Conservation (phyloP, 495 filamentous ascomycete genomes). For the Lichenothelia convexa region DNA sequence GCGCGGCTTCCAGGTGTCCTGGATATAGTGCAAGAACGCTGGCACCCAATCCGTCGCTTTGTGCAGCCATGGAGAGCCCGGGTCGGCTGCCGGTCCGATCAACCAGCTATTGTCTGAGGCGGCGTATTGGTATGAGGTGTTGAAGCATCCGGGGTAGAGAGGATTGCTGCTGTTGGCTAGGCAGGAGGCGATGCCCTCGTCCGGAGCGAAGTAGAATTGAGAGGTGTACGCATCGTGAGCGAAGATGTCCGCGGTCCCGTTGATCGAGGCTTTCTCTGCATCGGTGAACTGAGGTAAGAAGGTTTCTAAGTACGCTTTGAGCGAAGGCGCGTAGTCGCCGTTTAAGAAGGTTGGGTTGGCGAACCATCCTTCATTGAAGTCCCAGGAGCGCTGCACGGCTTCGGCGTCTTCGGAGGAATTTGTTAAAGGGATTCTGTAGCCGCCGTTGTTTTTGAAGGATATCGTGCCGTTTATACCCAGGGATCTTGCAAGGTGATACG, state of each 20-base stretch:
- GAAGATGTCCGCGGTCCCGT: constrained; percentile 16
- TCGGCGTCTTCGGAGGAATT: constrained; percentile 11
- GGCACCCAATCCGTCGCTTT: constrained; percentile 20
- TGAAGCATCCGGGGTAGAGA: constrained; percentile 14
- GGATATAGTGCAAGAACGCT: constrained; percentile 16
- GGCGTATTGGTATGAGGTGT: constrained; percentile 15
- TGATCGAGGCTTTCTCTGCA: constrained; percentile 13
- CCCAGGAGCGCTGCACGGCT: constrained; percentile 16
- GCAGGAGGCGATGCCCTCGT: constrained; percentile 14
- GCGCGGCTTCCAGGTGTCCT: constrained; percentile 17
- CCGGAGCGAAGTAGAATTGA: constrained; percentile 17
- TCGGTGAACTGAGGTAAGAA: constrained; percentile 16
- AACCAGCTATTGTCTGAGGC: constrained; percentile 13
- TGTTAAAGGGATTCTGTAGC: constrained; percentile 19
- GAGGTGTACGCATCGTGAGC: constrained; percentile 19
- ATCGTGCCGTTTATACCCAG: constrained; percentile 17
- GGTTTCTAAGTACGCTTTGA: constrained; percentile 12
- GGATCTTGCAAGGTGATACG: constrained; percentile 21
- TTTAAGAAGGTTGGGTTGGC: constrained; percentile 16
- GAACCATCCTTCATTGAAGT: constrained; percentile 20
- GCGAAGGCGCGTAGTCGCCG: constrained; percentile 13
- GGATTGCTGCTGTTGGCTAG: constrained; percentile 9
- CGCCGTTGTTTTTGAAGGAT: constrained; percentile 23
- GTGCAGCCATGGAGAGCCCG: constrained; percentile 14
- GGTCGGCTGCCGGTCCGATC: constrained; percentile 16